phyloP scores from a whole-genome alignment of 2,329 filamentous ascomycete genomes.

The Penicillium sp. region DNA sequence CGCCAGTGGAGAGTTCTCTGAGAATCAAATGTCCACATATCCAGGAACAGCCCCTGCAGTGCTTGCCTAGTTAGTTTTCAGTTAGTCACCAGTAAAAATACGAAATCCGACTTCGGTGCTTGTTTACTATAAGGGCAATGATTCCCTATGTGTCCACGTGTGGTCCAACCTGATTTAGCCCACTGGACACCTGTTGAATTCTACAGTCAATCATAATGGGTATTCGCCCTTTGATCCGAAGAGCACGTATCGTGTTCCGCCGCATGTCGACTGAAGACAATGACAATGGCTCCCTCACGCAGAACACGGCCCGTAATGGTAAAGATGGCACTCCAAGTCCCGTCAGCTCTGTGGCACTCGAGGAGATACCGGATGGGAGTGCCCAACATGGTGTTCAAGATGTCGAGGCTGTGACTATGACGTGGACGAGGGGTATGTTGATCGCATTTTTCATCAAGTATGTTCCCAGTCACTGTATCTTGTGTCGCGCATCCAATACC shows the following conservation, averaged over 20 bases:
- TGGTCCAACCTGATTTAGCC: neutral
- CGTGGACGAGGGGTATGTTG: conserved; percentile 10
- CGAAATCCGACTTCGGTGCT: neutral
- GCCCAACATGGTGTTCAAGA: conserved; percentile 16
- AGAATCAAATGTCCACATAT: neutral
- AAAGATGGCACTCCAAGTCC: neutral
- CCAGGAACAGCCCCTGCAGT: neutral
- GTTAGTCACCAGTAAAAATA: neutral
- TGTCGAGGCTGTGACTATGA: conserved; percentile 13
- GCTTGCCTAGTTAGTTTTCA: neutral
- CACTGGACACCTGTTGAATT: neutral
- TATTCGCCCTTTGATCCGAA: neutral
- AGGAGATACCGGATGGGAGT: conserved; percentile 6
- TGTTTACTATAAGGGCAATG: neutral
- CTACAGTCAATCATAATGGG: neutral
- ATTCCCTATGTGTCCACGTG: neutral
- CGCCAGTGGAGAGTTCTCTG: neutral
- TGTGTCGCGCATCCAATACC: neutral
- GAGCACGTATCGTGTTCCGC: neutral
- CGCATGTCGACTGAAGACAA: neutral
- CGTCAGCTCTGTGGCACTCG: neutral
- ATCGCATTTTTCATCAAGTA: conserved; percentile 12
- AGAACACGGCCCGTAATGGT: neutral
- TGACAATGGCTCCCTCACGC: neutral
- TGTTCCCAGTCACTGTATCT: neutral